These are phyloP conservation scores for Hibiscus syriacus DNA, from an alignment of 345 rosid genomes.

Conservation along the genomic window DNA sequence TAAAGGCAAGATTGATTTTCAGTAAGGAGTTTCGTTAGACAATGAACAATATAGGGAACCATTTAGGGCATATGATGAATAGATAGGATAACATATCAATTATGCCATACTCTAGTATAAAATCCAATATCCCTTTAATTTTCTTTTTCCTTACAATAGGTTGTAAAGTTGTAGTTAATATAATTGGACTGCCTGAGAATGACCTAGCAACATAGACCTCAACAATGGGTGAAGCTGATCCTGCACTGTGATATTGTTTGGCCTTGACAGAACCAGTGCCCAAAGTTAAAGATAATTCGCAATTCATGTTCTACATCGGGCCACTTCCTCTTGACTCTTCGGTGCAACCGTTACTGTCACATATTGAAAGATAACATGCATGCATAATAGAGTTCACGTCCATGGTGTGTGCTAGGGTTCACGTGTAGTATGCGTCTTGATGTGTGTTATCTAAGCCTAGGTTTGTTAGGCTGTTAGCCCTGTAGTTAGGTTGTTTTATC, in stretches of 20 bases:
- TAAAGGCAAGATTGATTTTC: background rate
- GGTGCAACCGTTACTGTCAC: constrained; percentile 29
- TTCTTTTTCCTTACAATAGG: constrained; percentile 59
- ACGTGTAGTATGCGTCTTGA: no score
- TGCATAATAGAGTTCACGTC: no score
- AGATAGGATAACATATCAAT: background rate
- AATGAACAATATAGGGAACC: background rate
- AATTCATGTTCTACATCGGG: constrained; percentile 62
- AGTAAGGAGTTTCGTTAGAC: background rate
- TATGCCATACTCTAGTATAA: constrained; percentile 69
- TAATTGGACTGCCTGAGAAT: constrained; percentile 66
- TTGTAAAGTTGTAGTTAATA: constrained; percentile 69
- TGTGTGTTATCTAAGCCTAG: no score
- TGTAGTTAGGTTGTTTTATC: no score
- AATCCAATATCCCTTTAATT: constrained; percentile 41
- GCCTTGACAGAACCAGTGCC: constrained; percentile 52
- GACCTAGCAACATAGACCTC: constrained; percentile 87
- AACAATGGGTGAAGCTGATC: constrained; percentile 41
- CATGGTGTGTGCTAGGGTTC: no score
- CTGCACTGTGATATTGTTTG: constrained; percentile 36
- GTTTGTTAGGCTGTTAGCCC: no score
- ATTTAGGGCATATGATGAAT: background rate
- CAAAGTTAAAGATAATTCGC: constrained; percentile 39
- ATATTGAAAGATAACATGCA: no score
- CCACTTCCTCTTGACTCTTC: constrained; percentile 34